Conservation (phyloP, 2,329 filamentous ascomycete species). For the Penicillium sp. region DNA sequence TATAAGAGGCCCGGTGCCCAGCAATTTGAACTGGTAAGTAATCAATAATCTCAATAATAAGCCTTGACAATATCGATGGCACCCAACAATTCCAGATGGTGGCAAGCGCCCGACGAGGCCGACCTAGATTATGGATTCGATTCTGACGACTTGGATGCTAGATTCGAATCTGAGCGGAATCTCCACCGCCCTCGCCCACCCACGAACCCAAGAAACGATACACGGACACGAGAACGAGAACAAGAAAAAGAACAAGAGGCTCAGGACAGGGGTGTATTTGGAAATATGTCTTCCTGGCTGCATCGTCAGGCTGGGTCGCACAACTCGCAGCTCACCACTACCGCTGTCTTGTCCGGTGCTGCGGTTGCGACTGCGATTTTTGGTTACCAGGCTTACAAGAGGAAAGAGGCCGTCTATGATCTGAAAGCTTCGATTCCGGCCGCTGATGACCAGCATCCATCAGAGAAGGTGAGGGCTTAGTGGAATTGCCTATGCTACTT, state of each 20-base stretch:
- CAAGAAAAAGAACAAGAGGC: not conserved
- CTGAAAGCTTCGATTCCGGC: slow-evolving; percentile 63
- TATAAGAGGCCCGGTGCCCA: slow-evolving; percentile 5
- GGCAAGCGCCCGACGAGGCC: slow-evolving; percentile 18
- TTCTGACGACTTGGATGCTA: slow-evolving; percentile 26
- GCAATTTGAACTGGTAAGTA: not conserved
- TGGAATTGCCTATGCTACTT: not conserved
- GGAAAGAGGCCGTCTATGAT: slow-evolving; percentile 56
- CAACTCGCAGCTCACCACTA: slow-evolving; percentile 43
- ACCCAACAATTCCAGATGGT: slow-evolving; percentile 15
- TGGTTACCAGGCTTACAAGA: slow-evolving; percentile 56
- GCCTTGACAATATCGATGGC: slow-evolving; percentile 11
- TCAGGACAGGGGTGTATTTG: slow-evolving; percentile 13
- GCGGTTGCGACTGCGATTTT: slow-evolving; percentile 54
- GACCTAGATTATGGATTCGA: slow-evolving; percentile 29
- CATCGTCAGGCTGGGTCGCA: slow-evolving; percentile 44
- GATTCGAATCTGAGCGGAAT: slow-evolving; percentile 20
- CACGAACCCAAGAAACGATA: slow-evolving; percentile 6
- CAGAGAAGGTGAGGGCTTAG: slow-evolving; percentile 46
- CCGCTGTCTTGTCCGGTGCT: slow-evolving; percentile 45
- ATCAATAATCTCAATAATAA: not conserved
- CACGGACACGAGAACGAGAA: slow-evolving; percentile 1
- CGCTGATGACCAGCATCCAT: slow-evolving; percentile 51
- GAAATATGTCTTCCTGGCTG: slow-evolving; percentile 46
- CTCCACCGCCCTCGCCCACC: slow-evolving; percentile 2